Evolutionary conservation across 2,329 filamentous ascomycete genomes (phyloP).

Genomic region (Mollisia scopiformis): DNA sequence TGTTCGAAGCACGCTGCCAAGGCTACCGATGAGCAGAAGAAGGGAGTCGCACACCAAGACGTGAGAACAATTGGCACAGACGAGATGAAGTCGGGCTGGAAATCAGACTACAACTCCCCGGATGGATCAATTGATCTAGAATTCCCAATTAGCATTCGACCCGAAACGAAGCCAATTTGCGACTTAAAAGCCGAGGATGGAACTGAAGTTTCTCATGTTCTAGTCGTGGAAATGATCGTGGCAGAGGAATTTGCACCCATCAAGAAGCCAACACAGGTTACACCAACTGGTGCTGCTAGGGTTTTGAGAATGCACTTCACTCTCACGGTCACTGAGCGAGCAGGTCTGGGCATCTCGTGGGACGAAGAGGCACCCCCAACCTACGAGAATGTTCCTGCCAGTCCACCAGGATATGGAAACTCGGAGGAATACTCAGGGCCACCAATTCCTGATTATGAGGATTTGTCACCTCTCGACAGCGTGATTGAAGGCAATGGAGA

Average conservation of each 20-base stretch:
- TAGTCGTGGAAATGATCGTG: conserved; percentile 92
- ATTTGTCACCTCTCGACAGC: conserved; percentile 27
- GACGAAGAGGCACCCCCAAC: conserved; percentile 93
- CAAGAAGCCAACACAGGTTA: conserved; percentile 68
- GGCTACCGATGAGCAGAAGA: conserved; percentile 52
- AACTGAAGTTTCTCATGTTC: conserved; percentile 78
- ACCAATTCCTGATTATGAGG: conserved; percentile 35
- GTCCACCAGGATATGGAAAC: conserved; percentile 70
- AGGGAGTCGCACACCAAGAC: conserved; percentile 75
- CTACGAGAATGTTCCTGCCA: conserved; percentile 90
- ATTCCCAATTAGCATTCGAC: conserved; percentile 66
- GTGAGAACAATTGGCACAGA: conserved; percentile 78
- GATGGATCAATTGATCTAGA: conserved; percentile 81
- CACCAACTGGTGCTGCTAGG: conserved; percentile 86
- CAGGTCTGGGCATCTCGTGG: conserved; percentile 89
- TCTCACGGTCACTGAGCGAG: conserved; percentile 87
- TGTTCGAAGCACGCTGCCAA: conserved; percentile 74
- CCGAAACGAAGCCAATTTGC: conserved; percentile 68
- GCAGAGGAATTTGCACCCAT: conserved; percentile 84
- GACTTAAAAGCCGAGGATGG: conserved; percentile 76
- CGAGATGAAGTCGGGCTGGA: conserved; percentile 88
- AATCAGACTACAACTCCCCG: conserved; percentile 66
- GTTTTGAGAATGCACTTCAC: conserved; percentile 93
- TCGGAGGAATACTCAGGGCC: conserved; percentile 27
- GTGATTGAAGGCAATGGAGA: neutral